Base-by-base conservation (phyloP, 805 yeast genomes). In the Yarrowia sp. region DNA sequence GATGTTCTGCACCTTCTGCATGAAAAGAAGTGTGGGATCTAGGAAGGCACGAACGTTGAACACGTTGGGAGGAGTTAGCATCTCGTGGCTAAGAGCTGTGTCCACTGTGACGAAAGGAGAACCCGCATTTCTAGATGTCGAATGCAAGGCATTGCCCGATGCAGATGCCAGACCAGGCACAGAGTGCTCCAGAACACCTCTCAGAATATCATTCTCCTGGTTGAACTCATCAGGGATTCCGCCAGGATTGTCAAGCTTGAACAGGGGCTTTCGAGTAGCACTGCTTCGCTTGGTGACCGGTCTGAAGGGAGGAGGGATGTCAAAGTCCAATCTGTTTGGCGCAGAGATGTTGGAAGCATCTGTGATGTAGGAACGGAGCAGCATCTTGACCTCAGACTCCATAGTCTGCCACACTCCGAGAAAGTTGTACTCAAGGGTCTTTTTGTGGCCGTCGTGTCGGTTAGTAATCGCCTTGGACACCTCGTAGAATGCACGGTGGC, bases 21-120 rank as follows among this genome's bases (percentile, higher is more conserved):
- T 80, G 73, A 91, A 91, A 13, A 86, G 78, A 58, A 91, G 81
- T 44, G 91, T 86, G 44, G 90, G 87, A 68, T 90, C 97, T 60
- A 91, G 77, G 15, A 92, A 83, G 6, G 90, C 83, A 71, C 93
- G 83, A 88, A 93, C 91, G 73, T 92, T 91, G 77, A 89, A 87
- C 15, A 92, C 83, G 73, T 86, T 87, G 2, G 91, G 86, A 0
- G 87, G 86, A 2, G 90, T 89, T 44, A 91, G 77, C 3, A 87
- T 82, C 69, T 88, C 87, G 66, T 88, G 87, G 71, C 84, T 83
- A 24, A 86, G 81, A 69, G 82, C 82, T 2, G 84, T 79, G 70
- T 87, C 91, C 70, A 82, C 86, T 50, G 87, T 86, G 52, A 90
- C 84, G 72, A 85, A 90, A 7, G 83, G 80, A 0, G 82, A 77